Base-by-base conservation (phyloP, 2,329 filamentous ascomycete species). In the Periconia digitata region DNA sequence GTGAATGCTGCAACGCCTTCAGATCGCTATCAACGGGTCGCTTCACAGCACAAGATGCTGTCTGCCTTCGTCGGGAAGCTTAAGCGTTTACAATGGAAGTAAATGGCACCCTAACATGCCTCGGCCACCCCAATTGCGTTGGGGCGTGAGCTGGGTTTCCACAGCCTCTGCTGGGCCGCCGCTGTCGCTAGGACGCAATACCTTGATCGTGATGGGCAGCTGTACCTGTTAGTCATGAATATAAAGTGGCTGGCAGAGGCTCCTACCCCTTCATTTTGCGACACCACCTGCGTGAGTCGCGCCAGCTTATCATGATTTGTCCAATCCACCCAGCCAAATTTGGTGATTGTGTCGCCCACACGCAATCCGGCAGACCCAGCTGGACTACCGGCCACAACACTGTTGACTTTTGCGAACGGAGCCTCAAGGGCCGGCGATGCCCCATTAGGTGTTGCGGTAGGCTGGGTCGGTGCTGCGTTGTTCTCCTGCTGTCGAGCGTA, bases 71-170 rank as follows among this genome's bases (percentile, higher is more conserved):
- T 27, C 24, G 7, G 12, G 24, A 6, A 27, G 24, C 24, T 27
- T 27, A 7, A 12, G 24, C 34, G 6, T 8, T 81, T 76, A 95
- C 47, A 95, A 59, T 21, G 90, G 90, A 57, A 96, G 74, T 55
- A 97, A 82, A 74, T 96, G 92, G 70, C 92, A 99, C 46, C 92
- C 92, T 62, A 99, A 75, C 69, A 95, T 76, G 12, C 92, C 94
- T 70, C 90, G 81, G 23, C 94, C 94, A 58, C 92, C 92, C 92
- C 94, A 99, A 66, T 92, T 80, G 38, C 84, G 82, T 60, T 84
- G 81, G 44, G 92, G 92, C 40, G 79, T 89, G 55, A 99, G 74
- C 55, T 82, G 85, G 62, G 96, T 73, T 48, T 85, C 80, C 49
- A 94, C 70, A 56, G 90, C 72, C 43, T 72, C 69, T 17, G 66